Evolutionary conservation across 129 eudicot genomes (phyloP), one percentile per base, ranked within the genome.

Genomic region (Chrysanthemum lavandulifolium): DNA sequence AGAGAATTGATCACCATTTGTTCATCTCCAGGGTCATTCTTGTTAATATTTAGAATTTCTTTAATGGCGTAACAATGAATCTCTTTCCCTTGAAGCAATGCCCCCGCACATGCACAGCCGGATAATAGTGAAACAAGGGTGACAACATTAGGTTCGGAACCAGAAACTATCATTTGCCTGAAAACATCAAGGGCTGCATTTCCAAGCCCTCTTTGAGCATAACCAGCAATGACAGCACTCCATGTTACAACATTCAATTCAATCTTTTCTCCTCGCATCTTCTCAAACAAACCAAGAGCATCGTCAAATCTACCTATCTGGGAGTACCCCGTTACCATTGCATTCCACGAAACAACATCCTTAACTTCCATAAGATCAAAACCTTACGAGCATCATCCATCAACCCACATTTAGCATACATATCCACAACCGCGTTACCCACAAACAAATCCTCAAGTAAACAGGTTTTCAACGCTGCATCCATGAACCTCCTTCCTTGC

Each of bases 271-370:
- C 54, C 59, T 50, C 80, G 57, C 91, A 91, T 91, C 55, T 79
- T 81, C 86, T 88, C 82, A 75, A 88, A 84, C 76, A 91, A 56
- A 40, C 83, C 78, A 33, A 86, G 79, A 62, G 91, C 97, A 74
- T 88, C 89, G 36, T 84, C 89, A 53, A 80, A 88, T 59, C 84
- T 79, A 65, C 96, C 96, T 16, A 74, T 74, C 67, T 88, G 93
- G 0, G 97, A 91, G 72, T 82, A 73, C 47, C 97, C 97, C 0
- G 91, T 83, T 19, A 91, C 96, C 86, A 91, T 74, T 1, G 84
- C 84, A 60, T 91, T 91, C 97, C 97, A 91, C 18, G 97, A 80
- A 59, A 87, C 93, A 10, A 91, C 92, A 74, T 91, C 97, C 78
- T 84, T 91, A 51, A 80, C 80, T 72, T 73, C 73, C 90, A 88